These are phyloP conservation scores for Cryphonectria naterciae DNA, from an alignment of 2,329 filamentous ascomycete genomes.

Conservation along the genomic window DNA sequence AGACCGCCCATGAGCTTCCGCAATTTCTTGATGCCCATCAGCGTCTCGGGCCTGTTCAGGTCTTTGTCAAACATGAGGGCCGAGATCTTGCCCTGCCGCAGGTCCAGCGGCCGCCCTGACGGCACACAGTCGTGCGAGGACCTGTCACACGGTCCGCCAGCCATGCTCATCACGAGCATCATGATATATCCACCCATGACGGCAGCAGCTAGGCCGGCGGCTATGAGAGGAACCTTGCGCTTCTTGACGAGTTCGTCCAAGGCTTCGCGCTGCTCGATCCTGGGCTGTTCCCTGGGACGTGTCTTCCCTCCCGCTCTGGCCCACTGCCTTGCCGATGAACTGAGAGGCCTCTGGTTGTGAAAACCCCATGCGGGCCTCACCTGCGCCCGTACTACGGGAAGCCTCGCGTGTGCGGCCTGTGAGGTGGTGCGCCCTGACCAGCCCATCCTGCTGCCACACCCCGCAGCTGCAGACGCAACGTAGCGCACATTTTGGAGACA, in stretches of 20 bases:
- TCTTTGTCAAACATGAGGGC: constrained; percentile 62
- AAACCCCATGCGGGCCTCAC: not conserved
- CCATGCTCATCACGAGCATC: constrained; percentile 43
- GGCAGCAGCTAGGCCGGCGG: constrained; percentile 49
- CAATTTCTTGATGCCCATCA: constrained; percentile 58
- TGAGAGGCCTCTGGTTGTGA: constrained; percentile 1
- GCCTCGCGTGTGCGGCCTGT: not conserved
- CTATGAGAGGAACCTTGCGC: constrained; percentile 50
- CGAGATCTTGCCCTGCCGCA: constrained; percentile 45
- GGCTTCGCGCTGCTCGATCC: constrained; percentile 13
- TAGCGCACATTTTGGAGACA: not conserved
- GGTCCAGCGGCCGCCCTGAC: constrained; percentile 53
- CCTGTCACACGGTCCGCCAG: constrained; percentile 35
- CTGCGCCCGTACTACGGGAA: not conserved
- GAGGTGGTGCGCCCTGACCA: not conserved
- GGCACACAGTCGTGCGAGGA: constrained; percentile 41
- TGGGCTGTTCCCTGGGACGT: not conserved
- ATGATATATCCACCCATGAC: constrained; percentile 54
- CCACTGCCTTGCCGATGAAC: not conserved
- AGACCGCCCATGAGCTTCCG: constrained; percentile 52
- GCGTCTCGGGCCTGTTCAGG: constrained; percentile 60
- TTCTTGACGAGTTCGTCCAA: constrained; percentile 39
- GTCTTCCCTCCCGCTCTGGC: not conserved
- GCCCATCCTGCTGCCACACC: constrained; percentile 5
- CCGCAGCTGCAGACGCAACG: not conserved